phyloP scores from a whole-genome alignment of 371 early-diverging fungal species.

The Mortierella sp. region DNA sequence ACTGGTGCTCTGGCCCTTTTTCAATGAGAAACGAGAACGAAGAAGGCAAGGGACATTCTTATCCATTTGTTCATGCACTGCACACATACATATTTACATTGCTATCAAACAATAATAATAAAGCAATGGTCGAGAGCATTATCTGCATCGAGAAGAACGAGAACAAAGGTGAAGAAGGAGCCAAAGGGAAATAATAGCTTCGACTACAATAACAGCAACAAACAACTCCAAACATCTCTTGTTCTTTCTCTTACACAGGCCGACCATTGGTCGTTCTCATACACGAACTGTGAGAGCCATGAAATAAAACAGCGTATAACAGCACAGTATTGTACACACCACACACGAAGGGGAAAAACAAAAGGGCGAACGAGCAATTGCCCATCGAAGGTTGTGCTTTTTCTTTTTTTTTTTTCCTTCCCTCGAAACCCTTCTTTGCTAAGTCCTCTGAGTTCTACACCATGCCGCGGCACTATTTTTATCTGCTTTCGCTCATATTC shows the following conservation, averaged over 20 bases:
- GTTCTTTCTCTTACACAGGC: neutral
- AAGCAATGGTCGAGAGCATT: too few relatives aligned
- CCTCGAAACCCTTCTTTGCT: neutral
- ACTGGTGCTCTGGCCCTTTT: neutral
- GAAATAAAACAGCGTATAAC: neutral
- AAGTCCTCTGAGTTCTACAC: neutral
- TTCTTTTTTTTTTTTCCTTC: neutral
- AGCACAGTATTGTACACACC: neutral
- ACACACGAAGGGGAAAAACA: neutral
- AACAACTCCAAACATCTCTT: neutral
- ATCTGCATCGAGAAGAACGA: neutral
- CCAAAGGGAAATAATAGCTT: neutral
- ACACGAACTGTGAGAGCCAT: neutral
- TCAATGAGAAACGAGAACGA: neutral
- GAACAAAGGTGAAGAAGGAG: neutral
- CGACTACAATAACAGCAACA: too few relatives aligned
- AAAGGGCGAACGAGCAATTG: neutral
- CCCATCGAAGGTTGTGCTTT: neutral
- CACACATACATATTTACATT: neutral
- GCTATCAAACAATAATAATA: neutral
- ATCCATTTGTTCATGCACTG: neutral
- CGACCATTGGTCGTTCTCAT: neutral
- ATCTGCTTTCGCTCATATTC: slow-evolving; percentile 8
- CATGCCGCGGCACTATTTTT: slow-evolving; percentile 6
- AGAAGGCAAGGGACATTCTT: neutral